Base-by-base conservation (phyloP, 306 rosid genomes). In the Vigna angularis region DNA sequence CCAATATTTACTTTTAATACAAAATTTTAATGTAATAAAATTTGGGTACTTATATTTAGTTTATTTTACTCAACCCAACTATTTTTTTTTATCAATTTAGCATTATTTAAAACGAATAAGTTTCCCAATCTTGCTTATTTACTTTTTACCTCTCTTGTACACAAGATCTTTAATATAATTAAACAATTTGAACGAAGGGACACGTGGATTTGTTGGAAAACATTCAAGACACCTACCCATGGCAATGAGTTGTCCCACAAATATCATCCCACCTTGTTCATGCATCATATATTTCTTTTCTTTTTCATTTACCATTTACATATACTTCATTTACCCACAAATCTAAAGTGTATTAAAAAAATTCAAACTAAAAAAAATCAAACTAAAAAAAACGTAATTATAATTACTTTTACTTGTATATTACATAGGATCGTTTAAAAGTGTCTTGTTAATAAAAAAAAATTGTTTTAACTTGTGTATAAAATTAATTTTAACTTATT, bases 171-270 rank as follows among this genome's bases (percentile, higher is more conserved):
- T 64, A 38, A 69, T 69, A 48, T 69, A 28, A 12, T 42, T 26
- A 16, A 26, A 22, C 11, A 34, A 9, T 63, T 59, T 30, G 24
- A 34, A 15, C 16, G 24, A 18, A n/a, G 70, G 2, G 49, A 38
- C 16, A 38, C 70, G 40, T 38, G 48, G 70, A 64, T 36, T 64
- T 64, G 70, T 64, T 38, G 14, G 50, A 38, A 64, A 36, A 64
- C 70, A 63, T n/a, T 64, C 1, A 9, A n/a, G 28, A n/a, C 16
- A 38, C 50, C 49, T 64, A 42, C 18, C 32, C 32, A 42, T 66
- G 32, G 18, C 45, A 40, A 18, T 16, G 70, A 36, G 49, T 4
- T 36, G 15, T 38, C 47, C 50, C 70, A 15, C 18, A 65, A 20
- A 42, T 40, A 66, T 66, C 70, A 65, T 38, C 24, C 9, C 70